Base-by-base conservation (phyloP, 352 stramenopile genomes). In the Thalassiosira pacifica region DNA sequence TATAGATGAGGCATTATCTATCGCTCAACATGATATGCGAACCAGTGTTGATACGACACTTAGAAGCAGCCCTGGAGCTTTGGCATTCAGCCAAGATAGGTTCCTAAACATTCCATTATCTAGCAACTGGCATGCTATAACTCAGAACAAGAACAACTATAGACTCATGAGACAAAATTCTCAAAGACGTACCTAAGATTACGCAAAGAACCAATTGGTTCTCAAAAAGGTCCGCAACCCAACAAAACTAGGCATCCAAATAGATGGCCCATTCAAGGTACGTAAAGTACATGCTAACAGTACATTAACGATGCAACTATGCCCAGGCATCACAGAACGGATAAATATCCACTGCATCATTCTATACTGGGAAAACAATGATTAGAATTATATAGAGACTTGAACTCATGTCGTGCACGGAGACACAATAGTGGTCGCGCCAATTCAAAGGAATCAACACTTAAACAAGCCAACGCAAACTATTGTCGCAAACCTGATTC, bases 51-150 rank as follows among this genome's bases (percentile, higher is more conserved):
- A 81, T 34, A 74, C 63, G 22, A 53, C 78, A 19, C 27, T 91
- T 13, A n/a, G 52, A 9, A 42, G 75, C 34, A 79, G 71, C 34
- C 88, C 88, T 27, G 83, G 82, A 45, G 26, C 76, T 19, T 31
- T 91, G 18, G 80, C 79, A 1, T 93, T 88, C 64, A 40, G 64
- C 6, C 78, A 82, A 31, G 82, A 93, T 57, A 90, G 89, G 81
- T 83, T 90, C 31, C 64, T 91, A 0, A 76, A 88, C 18, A 76
- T 84, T 59, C 73, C 64, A 6, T 13, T 86, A 13, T 26, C 85
- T 34, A 71, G 76, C 22, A 63, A 91, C 27, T 87, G 67, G 61
- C 32, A 82, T 31, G 16, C 66, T 24, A 80, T 90, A n/a, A 48
- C 59, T 42, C 29, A 80, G 34, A 67, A 42, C n/a, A 57, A 53